Percentiles rank a stretch among this genome's conserved stretches.
Evolutionary conservation across 306 rosid species (phyloP).

Genomic region (Herpetospermum pedunculosum): DNA sequence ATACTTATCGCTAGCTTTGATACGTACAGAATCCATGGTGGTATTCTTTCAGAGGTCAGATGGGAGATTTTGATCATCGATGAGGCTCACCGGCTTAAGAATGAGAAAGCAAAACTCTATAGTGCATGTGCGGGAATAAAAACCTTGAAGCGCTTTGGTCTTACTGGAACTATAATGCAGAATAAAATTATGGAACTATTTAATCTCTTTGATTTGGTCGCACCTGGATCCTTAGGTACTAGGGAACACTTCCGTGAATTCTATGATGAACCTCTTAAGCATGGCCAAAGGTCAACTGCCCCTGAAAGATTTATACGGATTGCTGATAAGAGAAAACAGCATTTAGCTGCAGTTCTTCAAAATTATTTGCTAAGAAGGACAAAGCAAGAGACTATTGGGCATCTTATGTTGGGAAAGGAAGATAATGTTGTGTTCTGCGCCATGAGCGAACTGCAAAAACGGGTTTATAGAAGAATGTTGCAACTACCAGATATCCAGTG

Average conservation of each 20-base stretch:
- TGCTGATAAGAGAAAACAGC: slow-evolving; percentile 76
- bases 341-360: slow-evolving; percentile 51
- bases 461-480: slow-evolving; percentile 72
- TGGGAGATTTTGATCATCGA: slow-evolving; percentile 76
- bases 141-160: slow-evolving; percentile 71
- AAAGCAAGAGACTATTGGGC: slow-evolving; percentile 95
- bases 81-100: slow-evolving; percentile 91
- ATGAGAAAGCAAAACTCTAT: slow-evolving; percentile 82
- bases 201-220: slow-evolving; percentile 85
- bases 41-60: slow-evolving; percentile 39
- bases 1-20: slow-evolving; percentile 88
- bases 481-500: slow-evolving; percentile 85
- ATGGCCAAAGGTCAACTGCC: slow-evolving; percentile 92
- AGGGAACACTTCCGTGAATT: slow-evolving; percentile 83
- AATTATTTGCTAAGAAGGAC: slow-evolving; percentile 88
- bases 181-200: slow-evolving; percentile 89
- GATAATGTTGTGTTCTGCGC: slow-evolving; percentile 81
- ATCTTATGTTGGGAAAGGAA: slow-evolving; percentile 99
- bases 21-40: slow-evolving; percentile 71
- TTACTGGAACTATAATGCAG: slow-evolving; percentile 92
- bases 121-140: slow-evolving; percentile 63
- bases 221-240: slow-evolving; percentile 91
- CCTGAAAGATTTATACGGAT: slow-evolving; percentile 65
- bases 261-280: slow-evolving; percentile 90
- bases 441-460: slow-evolving; percentile 89